Base-by-base conservation (phyloP, 345 rosid genomes). In the Citrus maxima region DNA sequence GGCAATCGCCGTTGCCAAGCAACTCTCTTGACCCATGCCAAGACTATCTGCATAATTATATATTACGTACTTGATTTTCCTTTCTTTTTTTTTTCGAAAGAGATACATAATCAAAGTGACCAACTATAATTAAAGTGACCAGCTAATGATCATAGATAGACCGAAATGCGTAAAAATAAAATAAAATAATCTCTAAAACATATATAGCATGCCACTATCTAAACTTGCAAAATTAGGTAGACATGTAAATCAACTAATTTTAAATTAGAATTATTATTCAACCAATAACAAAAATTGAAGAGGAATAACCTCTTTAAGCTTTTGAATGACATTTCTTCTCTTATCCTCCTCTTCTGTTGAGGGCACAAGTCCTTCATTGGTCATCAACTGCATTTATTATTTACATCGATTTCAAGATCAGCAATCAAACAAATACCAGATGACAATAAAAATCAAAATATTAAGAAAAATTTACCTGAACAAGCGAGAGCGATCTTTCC, bases 1-100 rank as follows among this genome's bases (percentile, higher is more conserved):
- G 86, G 81, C 27, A 88, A 82, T 35, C 80, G 54, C 1, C 85
- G 86, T 80, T 88, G 85, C 90, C 90, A 90, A 12, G 93, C 90
- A 67, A 87, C 88, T 27, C 21, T 81, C 87, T 84, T 87, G 30
- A 64, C 80, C 92, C 93, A 90, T 67, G 51, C 80, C 84, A 82
- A 54, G 24, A 85, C 82, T 28, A 86, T 87, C 90, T 90, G 84
- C 74, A 75, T 24, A 60, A 61, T 61, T 63, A 19, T 46, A 63
- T 16, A 40, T 63, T 25, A 18, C 21, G 22, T 40, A 40, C 38
- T 74, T 74, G 13, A 24, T 12, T 46, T 12, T 38, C 42, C 2
- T 42, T 9, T 2, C 0, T 10, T 42, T 12, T 10, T 12, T 10
- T 46, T 46, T 40, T 60, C 1, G 0, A 30, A 18, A 74, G 4